Evolutionary conservation across 768 basidiomycete genomes (phyloP), one percentile per base, ranked within the genome.

Genomic region (Serpula lacrymans): DNA sequence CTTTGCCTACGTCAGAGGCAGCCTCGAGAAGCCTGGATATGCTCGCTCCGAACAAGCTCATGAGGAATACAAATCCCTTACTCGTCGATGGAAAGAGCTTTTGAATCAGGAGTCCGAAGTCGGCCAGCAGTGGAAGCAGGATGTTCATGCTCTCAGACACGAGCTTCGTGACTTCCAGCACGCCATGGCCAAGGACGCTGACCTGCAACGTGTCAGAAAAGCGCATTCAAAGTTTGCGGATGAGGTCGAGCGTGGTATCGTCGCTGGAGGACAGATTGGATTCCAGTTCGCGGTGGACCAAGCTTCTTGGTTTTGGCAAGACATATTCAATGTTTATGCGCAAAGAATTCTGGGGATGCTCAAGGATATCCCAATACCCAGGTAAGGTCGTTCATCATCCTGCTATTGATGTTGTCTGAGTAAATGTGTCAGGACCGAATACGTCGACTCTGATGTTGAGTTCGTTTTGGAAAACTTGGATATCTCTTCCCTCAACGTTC

Each of bases 241-340:
- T 10, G 78, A 80, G 33, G 27, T 82, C n/a, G 72, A 77, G 52
- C 48, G 60, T 16, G 72, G 67, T 64, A 34, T 65, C 52, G 16
- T 60, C 60, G 18, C 25, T 54, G 69, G 45, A 60, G 70, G 6
- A 48, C 64, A 48, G 64, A 28, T 65, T 0, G 70, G 72, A 5
- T 31, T 80, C 31, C 71, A 80, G 52, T 71, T 70, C 8, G 71
- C 74, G 4, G 52, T 82, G 46, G 80, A 84, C 39, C 74, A 80
- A 33, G 72, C 75, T 5, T 73, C 80, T 1, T 88, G 85, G 85
- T 77, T 87, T 63, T 86, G 82, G 82, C 75, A 82, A 56, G 90
- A 93, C 45, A 45, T 90, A 6, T 82, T 88, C 68, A 85, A 82
- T 50, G 83, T 89, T 12, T 90, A 89, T 52, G 57, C 85, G 1